Evolutionary conservation across 202 grass and related monocot genomes (phyloP).

Genomic region (Elaeis oleifera): DNA sequence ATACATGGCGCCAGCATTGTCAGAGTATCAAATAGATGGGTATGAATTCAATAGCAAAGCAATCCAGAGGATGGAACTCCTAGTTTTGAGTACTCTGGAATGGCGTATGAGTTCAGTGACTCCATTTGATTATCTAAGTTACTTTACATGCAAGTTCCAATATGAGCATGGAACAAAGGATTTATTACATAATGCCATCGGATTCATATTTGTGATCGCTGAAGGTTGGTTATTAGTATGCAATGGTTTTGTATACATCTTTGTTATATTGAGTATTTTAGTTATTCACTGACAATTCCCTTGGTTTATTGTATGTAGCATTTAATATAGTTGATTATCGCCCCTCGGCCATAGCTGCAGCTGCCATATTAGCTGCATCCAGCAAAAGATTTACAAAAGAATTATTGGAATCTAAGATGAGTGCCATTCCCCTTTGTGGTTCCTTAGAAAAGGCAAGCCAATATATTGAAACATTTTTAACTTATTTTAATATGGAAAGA

Average conservation of each 20-base stretch:
- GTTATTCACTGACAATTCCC: too few species aligned
- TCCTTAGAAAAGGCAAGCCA: conserved; percentile 14
- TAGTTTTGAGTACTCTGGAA: conserved; percentile 15
- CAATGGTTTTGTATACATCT: neutral
- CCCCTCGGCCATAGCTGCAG: conserved; percentile 3
- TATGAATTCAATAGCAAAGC: conserved; percentile 1
- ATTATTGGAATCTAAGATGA: conserved; percentile 7
- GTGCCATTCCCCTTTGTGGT: neutral
- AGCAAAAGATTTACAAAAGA: conserved; percentile 2
- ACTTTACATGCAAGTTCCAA: conserved; percentile 7
- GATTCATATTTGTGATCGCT: neutral
- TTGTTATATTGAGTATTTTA: neutral
- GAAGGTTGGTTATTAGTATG: neutral
- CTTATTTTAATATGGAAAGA: too few species aligned
- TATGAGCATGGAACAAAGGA: neutral
- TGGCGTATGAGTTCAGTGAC: conserved; percentile 17
- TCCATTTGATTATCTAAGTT: conserved; percentile 19
- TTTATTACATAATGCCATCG: neutral
- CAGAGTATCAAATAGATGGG: neutral
- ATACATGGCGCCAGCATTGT: neutral
- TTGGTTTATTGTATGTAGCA: neutral
- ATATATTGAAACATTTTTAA: neutral
- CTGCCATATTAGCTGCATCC: conserved; percentile 10
- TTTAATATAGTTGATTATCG: neutral
- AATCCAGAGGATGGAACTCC: conserved; percentile 17